These are phyloP conservation scores for Diddensiella santjacobensis DNA, from an alignment of 805 yeast genomes.

Conservation along the genomic window DNA sequence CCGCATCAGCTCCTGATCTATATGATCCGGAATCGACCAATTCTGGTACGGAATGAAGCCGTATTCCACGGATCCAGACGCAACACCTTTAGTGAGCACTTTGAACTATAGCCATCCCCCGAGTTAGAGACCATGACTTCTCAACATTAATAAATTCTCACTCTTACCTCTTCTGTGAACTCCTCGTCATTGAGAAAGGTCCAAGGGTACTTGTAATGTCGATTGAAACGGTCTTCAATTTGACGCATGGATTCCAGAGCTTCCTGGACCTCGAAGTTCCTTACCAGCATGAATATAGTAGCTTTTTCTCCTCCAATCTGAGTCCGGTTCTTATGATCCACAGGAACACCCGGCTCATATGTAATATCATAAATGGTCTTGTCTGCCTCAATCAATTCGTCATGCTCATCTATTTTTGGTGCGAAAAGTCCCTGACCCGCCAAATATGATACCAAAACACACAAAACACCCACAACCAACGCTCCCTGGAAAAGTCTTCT, in stretches of 20 bases:
- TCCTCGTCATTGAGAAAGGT: conserved; percentile 86
- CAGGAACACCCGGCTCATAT: conserved; percentile 18
- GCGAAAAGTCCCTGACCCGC: not conserved
- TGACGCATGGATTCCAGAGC: conserved; percentile 75
- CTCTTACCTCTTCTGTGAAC: conserved; percentile 58
- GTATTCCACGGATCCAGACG: conserved; percentile 72
- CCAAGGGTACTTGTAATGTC: conserved; percentile 84
- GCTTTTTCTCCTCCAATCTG: conserved; percentile 69
- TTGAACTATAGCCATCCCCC: too few species aligned
- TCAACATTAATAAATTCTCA: not conserved
- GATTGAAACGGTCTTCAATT: conserved; percentile 88
- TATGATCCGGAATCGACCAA: conserved; percentile 75
- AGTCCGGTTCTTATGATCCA: conserved; percentile 27
- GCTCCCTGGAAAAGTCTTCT: not conserved
- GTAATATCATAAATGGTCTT: conserved; percentile 15
- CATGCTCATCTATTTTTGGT: not conserved
- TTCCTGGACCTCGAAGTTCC: conserved; percentile 73
- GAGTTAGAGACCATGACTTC: not conserved
- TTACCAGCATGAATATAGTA: conserved; percentile 78
- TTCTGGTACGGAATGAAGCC: conserved; percentile 78
- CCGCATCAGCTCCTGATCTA: conserved; percentile 55
- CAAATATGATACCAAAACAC: not conserved
- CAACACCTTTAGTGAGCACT: conserved; percentile 57
- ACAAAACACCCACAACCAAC: not conserved
- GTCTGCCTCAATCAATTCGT: not conserved